Percentiles rank a stretch among this genome's conserved stretches.
phyloP scores from a whole-genome alignment of 1,139 yeast species.

The Suhomyces panamericanus region DNA sequence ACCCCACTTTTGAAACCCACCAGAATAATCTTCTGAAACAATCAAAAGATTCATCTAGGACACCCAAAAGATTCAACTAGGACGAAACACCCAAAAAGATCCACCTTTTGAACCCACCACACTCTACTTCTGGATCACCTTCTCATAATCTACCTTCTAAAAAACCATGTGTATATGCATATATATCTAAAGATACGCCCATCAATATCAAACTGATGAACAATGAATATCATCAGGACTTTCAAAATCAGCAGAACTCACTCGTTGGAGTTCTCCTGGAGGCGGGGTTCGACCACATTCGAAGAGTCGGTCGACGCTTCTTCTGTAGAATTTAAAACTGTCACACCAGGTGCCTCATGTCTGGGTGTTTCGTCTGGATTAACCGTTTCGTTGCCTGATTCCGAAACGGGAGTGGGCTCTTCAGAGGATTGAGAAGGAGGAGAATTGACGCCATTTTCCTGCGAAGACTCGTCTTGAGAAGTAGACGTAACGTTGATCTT shows the following conservation, averaged over 20 bases:
- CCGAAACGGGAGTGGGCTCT: not conserved
- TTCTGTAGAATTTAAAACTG: not conserved
- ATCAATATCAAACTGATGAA: not conserved
- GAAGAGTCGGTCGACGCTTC: not conserved
- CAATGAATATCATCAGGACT: not conserved
- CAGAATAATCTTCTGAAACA: too few species aligned
- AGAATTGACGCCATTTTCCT: too few species aligned
- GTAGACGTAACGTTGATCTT: not conserved
- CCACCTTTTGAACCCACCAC: too few species aligned
- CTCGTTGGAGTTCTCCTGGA: not conserved
- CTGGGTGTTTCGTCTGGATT: not conserved
- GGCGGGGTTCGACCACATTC: not conserved
- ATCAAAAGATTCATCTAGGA: too few species aligned
- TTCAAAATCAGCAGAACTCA: not conserved
- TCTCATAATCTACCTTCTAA: not conserved
- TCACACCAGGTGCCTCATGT: not conserved
- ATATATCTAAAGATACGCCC: not conserved
- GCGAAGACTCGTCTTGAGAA: too few species aligned
- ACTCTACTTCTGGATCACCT: not conserved
- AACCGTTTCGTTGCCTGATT: not conserved
- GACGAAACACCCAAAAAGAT: too few species aligned
- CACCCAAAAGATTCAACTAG: too few species aligned
- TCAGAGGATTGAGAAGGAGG: not conserved
- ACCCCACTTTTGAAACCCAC: too few species aligned
- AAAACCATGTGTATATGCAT: not conserved